phyloP scores from a whole-genome alignment of 441 rosid genomes.

The Populus hybrid region DNA sequence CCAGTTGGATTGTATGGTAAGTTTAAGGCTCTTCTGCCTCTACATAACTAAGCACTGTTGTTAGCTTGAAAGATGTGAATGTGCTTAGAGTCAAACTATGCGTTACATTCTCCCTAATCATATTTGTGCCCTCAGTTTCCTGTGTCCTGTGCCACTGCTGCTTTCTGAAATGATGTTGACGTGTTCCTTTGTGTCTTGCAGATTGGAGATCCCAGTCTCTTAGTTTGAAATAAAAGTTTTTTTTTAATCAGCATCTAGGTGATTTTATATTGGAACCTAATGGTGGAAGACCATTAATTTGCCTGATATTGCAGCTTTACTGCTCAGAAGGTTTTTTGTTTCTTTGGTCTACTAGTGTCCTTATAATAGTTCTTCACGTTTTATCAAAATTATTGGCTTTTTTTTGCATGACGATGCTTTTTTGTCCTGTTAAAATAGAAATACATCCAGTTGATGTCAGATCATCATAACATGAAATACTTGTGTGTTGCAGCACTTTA shows the following conservation, averaged over 20 bases:
- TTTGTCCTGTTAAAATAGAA: not conserved
- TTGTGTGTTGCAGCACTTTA: constrained; percentile 58
- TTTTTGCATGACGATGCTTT: not conserved
- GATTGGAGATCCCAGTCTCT: not conserved
- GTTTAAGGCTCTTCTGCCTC: constrained; percentile 5
- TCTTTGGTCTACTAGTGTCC: not conserved
- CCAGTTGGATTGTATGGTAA: constrained; percentile 80
- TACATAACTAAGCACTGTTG: not conserved
- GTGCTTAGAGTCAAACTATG: not conserved
- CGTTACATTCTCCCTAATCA: not conserved
- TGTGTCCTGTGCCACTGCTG: not conserved
- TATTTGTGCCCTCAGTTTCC: not conserved
- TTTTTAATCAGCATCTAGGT: not conserved
- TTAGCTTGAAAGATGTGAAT: not conserved
- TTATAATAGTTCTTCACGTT: not conserved
- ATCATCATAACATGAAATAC: constrained; percentile 5
- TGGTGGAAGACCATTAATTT: not conserved
- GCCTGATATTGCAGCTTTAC: not conserved
- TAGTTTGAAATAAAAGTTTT: not conserved
- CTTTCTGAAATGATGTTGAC: not conserved
- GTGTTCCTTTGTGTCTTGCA: not conserved
- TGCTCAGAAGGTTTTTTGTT: not conserved
- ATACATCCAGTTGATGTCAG: not conserved
- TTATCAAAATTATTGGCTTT: not conserved
- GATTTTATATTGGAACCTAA: not conserved